Base-by-base conservation (phyloP, 2,329 filamentous ascomycete genomes). In the Paraphaeosphaeria sporulosa region DNA sequence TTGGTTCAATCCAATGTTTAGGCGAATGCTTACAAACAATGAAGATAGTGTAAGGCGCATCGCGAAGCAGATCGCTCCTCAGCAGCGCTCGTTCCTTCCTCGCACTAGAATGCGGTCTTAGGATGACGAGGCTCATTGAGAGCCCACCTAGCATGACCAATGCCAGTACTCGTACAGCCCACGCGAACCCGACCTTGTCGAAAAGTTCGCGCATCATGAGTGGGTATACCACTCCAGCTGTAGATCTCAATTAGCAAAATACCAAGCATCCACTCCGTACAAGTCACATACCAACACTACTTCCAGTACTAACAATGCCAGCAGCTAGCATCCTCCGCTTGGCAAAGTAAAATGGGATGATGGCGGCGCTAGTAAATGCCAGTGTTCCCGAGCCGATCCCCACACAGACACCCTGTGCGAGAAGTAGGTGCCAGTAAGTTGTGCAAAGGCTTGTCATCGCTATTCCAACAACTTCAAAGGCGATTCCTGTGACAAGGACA, bases 221-320 rank as follows among this genome's bases (percentile, higher is more conserved):
- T 0, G 87, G 87, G 66, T 87, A 90, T 1, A 89, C 79, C 47
- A 89, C 76, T 0, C 87, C 87, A 7, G 87, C 88, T 30, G 89
- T 80, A 0, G 87, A 87, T 6, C 88, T 19, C 13, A 15, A n/a
- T 38, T 15, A 47, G 44, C 13, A 15, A 74, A 0, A 82, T 23
- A 21, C n/a, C 81, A 17, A 82, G 82, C 23, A 75, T 83, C n/a
- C 78, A 79, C 21, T 2, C n/a, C 17, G n/a, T 52, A 12, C 1
- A 32, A 21, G 30, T 12, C 15, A 34, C 62, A 27, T 53, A 64
- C 63, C 63, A 21, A 65, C 44, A 34, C 58, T 65, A 40, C 60
- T 63, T 19, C 88, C 89, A 0, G 83, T 84, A 0, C 86, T 84
- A 1, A 80, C 80, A 8, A 87, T 78, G 0, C 86, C 85, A 21